Base-by-base conservation (phyloP, 192 early-diverging fungal genomes). In the Gaertneriomyces sp. region DNA sequence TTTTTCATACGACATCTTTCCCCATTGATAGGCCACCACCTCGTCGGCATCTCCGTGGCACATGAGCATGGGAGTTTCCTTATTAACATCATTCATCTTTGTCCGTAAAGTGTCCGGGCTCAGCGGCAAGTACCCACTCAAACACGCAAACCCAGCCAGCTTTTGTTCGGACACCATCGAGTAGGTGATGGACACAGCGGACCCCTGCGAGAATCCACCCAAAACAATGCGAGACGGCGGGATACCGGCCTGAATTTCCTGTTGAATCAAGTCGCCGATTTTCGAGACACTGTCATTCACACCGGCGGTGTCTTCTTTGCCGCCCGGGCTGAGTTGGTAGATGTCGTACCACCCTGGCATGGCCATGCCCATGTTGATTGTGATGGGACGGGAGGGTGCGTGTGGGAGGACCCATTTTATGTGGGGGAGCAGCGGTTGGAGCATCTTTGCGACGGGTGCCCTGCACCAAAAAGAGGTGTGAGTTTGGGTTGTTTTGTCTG, bases 311-410 rank as follows among this genome's bases (percentile, higher is more conserved):
- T 96, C 92, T 63, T 90, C 88, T 53, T 74, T 62, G 20, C 72
- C 64, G 6, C 82, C 72, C 11, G 78, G 70, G 7, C 72, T 64
- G 25, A 61, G 55, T 4, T 17, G 57, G 45, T 81, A 68, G 58
- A 96, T 87, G 63, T 96, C 91, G 74, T 91, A 96, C 94, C 93
- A 96, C n/a, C 82, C 87, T 7, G 93, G 93, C 87, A 94, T 93
- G 11, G 69, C 54, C 69, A 86, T 84, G 5, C 93, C 93, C 33
- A 74, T 75, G 72, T 97, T 97, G 52, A 93, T 51, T n/a, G 94
- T 79, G 53, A 84, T 73, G 3, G 76, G 74, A 6, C 68, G 63
- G 2, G 39, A 33, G 0, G 82, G 82, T 10, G 93, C 94, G 72
- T 93, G 86, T 2, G 96, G 96, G 41, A 95, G 81, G 41, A 98